Conservation (phyloP, 352 stramenopile species). For the Phytophthora hibernalis region DNA sequence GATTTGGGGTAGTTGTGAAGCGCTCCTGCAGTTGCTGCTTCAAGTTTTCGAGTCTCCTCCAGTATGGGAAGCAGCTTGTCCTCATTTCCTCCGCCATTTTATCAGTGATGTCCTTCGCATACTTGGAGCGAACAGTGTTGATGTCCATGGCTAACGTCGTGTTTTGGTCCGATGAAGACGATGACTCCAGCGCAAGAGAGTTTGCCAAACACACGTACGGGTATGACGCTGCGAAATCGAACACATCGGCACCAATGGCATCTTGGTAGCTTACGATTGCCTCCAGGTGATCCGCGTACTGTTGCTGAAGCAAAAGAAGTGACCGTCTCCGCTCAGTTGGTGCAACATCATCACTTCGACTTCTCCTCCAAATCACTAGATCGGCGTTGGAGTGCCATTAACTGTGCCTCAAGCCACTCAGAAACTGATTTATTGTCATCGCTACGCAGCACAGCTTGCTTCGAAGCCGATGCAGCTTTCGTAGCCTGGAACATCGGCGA, state of each 20-base stretch:
- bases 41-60: conserved; percentile 44
- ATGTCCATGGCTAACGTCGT: conserved; percentile 29
- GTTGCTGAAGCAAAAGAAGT: conserved; percentile 38
- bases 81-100: conserved; percentile 57
- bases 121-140: conserved; percentile 47
- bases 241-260: conserved; percentile 44
- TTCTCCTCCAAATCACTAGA: neutral
- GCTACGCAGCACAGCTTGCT: neutral
- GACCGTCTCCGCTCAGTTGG: conserved; percentile 17
- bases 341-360: neutral
- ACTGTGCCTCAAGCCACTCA: conserved; percentile 43
- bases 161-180: conserved; percentile 8
- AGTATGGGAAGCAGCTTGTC: conserved; percentile 52
- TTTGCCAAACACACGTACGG: conserved; percentile 46
- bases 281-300: conserved; percentile 37
- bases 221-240: conserved; percentile 58
- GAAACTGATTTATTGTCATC: conserved; percentile 39
- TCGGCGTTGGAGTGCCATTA: conserved; percentile 2
- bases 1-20: conserved; percentile 17
- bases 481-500: neutral
- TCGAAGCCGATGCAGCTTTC: conserved; percentile 1
- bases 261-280: conserved; percentile 47
- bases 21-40: conserved; percentile 45
- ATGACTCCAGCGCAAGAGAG: conserved; percentile 9
- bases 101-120: conserved; percentile 54